phyloP scores from a whole-genome alignment of 495 filamentous ascomycete species.

The Aspergillus taichungensis region DNA sequence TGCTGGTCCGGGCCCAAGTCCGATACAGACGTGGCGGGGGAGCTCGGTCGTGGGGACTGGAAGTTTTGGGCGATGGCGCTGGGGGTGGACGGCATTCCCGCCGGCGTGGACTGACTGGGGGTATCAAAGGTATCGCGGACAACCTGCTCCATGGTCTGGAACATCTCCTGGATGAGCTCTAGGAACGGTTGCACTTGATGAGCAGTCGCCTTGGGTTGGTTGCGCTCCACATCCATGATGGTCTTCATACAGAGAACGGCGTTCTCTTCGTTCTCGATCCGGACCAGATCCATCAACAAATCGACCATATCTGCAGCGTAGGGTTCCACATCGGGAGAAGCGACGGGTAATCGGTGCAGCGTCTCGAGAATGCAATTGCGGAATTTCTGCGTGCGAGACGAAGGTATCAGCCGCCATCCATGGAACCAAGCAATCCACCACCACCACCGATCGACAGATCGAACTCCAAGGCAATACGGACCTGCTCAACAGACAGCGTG shows the following conservation, averaged over 20 bases:
- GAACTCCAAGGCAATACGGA: conserved; percentile 22
- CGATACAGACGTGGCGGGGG: conserved; percentile 68
- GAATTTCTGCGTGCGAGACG: conserved; percentile 53
- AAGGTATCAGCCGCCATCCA: conserved; percentile 6
- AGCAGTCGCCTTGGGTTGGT: conserved; percentile 74
- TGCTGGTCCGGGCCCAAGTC: conserved; percentile 77
- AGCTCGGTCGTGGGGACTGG: conserved; percentile 81
- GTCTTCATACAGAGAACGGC: conserved; percentile 96
- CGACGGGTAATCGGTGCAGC: conserved; percentile 81
- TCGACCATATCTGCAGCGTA: conserved; percentile 83
- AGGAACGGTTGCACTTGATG: conserved; percentile 83
- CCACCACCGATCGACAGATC: too few species aligned
- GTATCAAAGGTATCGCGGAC: conserved; percentile 90
- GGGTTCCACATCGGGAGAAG: conserved; percentile 72
- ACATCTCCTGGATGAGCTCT: conserved; percentile 88
- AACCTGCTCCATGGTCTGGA: conserved; percentile 85
- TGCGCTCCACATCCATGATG: conserved; percentile 89
- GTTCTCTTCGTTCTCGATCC: conserved; percentile 95
- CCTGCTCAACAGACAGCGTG: conserved; percentile 77
- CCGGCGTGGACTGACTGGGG: conserved; percentile 50
- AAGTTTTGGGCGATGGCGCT: conserved; percentile 61
- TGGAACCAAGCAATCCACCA: neutral
- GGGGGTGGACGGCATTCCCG: conserved; percentile 68
- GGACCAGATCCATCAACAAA: conserved; percentile 76
- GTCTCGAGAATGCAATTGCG: conserved; percentile 91